These are phyloP conservation scores for Pythium plurisporium DNA, from an alignment of 352 stramenopile genomes.

Conservation along the genomic window DNA sequence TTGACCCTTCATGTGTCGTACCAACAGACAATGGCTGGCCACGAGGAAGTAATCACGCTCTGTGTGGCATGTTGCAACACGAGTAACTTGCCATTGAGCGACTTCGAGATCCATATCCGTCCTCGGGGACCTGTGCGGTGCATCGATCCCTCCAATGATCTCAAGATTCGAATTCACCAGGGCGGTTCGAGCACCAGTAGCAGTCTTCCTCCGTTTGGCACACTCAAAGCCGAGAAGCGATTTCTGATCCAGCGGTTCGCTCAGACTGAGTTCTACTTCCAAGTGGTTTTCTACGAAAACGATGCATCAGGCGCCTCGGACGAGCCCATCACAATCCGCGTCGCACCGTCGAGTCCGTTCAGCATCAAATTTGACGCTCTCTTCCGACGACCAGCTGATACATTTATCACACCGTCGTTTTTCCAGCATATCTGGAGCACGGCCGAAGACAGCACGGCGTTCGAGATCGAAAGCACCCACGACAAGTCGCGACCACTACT, in stretches of 20 bases:
- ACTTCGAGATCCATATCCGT: slow-evolving; percentile 64
- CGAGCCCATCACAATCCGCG: slow-evolving; percentile 23
- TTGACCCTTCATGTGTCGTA: slow-evolving; percentile 55
- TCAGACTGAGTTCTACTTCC: slow-evolving; percentile 45
- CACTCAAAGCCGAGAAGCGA: slow-evolving; percentile 59
- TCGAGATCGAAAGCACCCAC: slow-evolving; percentile 14
- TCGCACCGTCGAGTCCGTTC: slow-evolving; percentile 20
- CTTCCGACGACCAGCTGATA: slow-evolving; percentile 5
- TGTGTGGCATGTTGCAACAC: slow-evolving; percentile 62
- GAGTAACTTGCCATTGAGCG: slow-evolving; percentile 48
- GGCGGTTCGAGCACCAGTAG: slow-evolving; percentile 29
- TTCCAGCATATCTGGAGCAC: slow-evolving; percentile 19
- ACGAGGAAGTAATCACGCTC: slow-evolving; percentile 48
- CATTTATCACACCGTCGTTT: neutral
- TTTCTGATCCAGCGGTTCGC: slow-evolving; percentile 67
- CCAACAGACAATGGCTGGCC: slow-evolving; percentile 34
- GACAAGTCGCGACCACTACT: slow-evolving; percentile 7
- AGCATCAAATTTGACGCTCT: slow-evolving; percentile 15
- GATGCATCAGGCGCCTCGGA: slow-evolving; percentile 9
- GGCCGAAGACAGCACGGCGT: slow-evolving; percentile 21
- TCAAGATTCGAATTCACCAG: slow-evolving; percentile 48
- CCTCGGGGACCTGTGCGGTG: slow-evolving; percentile 40
- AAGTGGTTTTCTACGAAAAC: slow-evolving; percentile 49
- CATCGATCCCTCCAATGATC: slow-evolving; percentile 48
- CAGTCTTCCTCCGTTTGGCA: slow-evolving; percentile 47